Percentiles rank a stretch among this genome's conserved stretches.
Conservation (phyloP, 78 protist species). For the Trichosphaerium sp. region DNA sequence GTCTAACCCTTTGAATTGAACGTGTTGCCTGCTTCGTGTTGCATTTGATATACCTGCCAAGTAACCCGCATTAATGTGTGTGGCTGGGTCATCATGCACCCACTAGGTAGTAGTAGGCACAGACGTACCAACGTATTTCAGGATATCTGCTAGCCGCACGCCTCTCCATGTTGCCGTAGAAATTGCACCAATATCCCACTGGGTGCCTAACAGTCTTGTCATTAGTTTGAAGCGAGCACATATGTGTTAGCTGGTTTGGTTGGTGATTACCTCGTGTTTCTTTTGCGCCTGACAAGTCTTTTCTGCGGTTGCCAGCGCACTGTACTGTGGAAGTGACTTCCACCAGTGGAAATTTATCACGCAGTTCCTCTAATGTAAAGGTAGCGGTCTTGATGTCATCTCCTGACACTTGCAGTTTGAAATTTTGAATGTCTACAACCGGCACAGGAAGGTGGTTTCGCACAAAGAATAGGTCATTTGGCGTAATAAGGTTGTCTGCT, state of each 20-base stretch:
- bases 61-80: too few species aligned
- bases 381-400: slow-evolving; percentile 46
- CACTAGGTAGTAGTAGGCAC: too few species aligned
- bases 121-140: not conserved
- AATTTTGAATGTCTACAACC: slow-evolving; percentile 4
- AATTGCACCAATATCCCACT: slow-evolving; percentile 47
- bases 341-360: slow-evolving; percentile 26
- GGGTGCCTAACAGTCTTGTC: too few species aligned
- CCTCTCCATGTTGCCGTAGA: slow-evolving; percentile 50
- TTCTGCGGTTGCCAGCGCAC: slow-evolving; percentile 56
- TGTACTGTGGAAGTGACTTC: slow-evolving; percentile 10
- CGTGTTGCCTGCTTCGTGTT: too few species aligned
- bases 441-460: slow-evolving; percentile 81
- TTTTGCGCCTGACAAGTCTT: too few species aligned
- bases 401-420: slow-evolving; percentile 29
- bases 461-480: slow-evolving; percentile 59
- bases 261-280: too few species aligned
- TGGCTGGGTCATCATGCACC: too few species aligned
- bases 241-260: too few species aligned
- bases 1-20: slow-evolving; percentile 36
- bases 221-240: too few species aligned
- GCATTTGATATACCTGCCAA: too few species aligned
- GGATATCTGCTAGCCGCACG: slow-evolving; percentile 26
- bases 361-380: too few species aligned
- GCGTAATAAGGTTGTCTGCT: slow-evolving; percentile 48